phyloP scores from a whole-genome alignment of 2,329 filamentous ascomycete species.

The Calonectria pseudoturangicola region DNA sequence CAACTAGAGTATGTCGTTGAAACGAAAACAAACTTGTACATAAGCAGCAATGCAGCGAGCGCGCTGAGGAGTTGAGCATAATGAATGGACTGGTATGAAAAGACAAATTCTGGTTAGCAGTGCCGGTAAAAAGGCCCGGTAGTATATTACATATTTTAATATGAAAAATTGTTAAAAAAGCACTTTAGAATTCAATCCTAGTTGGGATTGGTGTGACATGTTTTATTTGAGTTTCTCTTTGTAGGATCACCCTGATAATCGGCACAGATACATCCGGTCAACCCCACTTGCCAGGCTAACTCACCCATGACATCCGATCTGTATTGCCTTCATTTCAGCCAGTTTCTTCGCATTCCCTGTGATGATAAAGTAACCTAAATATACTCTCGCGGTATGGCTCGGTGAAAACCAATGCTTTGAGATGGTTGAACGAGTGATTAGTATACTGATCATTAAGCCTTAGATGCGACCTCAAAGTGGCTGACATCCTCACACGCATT shows the following conservation, averaged over 20 bases:
- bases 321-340: not conserved
- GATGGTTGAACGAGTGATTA: not conserved
- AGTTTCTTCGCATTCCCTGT: not conserved
- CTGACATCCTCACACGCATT: not conserved
- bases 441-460: not conserved
- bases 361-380: too few relatives aligned
- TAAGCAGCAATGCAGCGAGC: slow-evolving; percentile 52
- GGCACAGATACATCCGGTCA: slow-evolving; percentile 27
- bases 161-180: slow-evolving; percentile 48
- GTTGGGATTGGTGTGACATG: slow-evolving; percentile 21
- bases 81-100: slow-evolving; percentile 50
- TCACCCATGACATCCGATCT: not conserved
- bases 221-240: slow-evolving; percentile 7
- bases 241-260: slow-evolving; percentile 1
- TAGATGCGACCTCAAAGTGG: not conserved
- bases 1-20: slow-evolving; percentile 59
- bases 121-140: slow-evolving; percentile 47
- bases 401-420: not conserved
- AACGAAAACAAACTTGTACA: slow-evolving; percentile 52
- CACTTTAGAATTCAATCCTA: not conserved
- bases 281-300: slow-evolving; percentile 22
- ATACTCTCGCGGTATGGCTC: not conserved
- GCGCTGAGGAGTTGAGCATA: slow-evolving; percentile 53
- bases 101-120: slow-evolving; percentile 46
- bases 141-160: slow-evolving; percentile 53